Conservation (phyloP, 129 eudicot genomes). For the Arctium minus region DNA sequence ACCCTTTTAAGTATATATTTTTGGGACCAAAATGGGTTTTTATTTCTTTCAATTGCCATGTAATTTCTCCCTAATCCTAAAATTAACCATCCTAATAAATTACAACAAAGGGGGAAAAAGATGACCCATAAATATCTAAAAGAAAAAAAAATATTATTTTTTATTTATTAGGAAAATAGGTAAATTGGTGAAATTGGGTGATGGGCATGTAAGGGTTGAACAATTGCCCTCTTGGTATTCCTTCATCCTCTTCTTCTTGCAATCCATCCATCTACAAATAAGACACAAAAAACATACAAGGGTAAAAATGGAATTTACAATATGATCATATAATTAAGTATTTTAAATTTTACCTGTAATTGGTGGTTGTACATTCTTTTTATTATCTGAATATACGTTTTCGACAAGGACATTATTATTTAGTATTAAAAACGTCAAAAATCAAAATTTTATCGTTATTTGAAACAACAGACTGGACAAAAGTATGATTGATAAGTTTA, state of each 20-base stretch:
- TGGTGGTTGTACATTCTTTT: background rate
- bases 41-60: background rate
- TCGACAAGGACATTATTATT: background rate
- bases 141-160: background rate
- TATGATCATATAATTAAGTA: background rate
- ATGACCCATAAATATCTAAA: background rate
- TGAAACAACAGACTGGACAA: background rate
- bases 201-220: constrained; percentile 26
- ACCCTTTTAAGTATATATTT: background rate
- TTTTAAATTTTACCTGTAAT: background rate
- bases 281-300: background rate
- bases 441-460: background rate
- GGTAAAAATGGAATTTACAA: background rate
- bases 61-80: background rate
- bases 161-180: constrained; percentile 26
- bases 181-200: constrained; percentile 38
- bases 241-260: constrained; percentile 37
- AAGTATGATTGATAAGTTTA: background rate
- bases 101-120: background rate
- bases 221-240: constrained; percentile 23
- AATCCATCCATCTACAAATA: constrained; percentile 53
- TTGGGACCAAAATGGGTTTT: background rate
- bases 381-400: background rate
- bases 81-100: background rate
- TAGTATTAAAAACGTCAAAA: background rate